phyloP scores from a whole-genome alignment of 306 rosid species.

The Acacia confusa region DNA sequence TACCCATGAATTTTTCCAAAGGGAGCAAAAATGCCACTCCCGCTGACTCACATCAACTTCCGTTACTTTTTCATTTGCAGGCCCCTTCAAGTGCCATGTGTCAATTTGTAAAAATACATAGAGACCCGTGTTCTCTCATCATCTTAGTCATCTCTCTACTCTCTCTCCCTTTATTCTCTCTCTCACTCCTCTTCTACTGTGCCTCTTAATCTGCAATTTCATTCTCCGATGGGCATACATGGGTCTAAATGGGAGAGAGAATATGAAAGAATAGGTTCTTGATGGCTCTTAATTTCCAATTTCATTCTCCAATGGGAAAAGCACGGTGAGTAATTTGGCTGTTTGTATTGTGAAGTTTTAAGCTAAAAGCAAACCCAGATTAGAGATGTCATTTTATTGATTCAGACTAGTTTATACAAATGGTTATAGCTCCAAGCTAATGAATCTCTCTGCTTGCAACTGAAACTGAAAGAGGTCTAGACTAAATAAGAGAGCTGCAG shows the following conservation, averaged over 20 bases:
- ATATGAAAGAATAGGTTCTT: not conserved
- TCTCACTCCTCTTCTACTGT: too few species aligned
- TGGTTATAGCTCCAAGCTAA: conserved; percentile 2
- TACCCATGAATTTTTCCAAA: too few species aligned
- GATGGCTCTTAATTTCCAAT: not conserved
- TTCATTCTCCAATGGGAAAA: not conserved
- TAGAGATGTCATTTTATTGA: conserved; percentile 13
- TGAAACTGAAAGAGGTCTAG: conserved; percentile 2
- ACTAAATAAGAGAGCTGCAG: not conserved
- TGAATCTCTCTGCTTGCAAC: conserved; percentile 19
- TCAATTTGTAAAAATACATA: too few species aligned
- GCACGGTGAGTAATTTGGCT: not conserved
- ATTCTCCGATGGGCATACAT: not conserved
- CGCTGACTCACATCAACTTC: too few species aligned
- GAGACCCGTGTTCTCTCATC: too few species aligned
- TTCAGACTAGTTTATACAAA: conserved; percentile 32
- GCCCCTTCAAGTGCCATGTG: too few species aligned
- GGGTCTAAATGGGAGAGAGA: too few species aligned
- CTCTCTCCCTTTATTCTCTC: too few species aligned
- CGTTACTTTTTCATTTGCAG: too few species aligned
- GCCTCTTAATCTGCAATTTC: not conserved
- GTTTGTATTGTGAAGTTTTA: not conserved
- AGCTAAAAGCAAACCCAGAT: not conserved
- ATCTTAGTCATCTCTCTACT: too few species aligned
- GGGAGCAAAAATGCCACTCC: too few species aligned